Percentiles rank a stretch among this genome's conserved stretches.
phyloP scores from a whole-genome alignment of 2,329 filamentous ascomycete genomes.

The Fusarium sulawesiense region DNA sequence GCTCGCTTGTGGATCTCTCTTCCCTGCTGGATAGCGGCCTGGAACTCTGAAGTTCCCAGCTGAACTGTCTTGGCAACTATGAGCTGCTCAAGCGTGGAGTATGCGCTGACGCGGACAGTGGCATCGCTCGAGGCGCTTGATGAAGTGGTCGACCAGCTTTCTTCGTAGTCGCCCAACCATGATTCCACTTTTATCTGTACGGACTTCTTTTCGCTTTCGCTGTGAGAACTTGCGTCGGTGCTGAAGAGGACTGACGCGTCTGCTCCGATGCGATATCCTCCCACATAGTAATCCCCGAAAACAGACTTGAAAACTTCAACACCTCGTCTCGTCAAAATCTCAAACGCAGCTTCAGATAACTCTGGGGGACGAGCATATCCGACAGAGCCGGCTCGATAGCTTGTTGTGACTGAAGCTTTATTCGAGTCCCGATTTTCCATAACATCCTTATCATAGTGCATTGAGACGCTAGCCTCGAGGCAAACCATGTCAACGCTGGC shows the following conservation, averaged over 20 bases:
- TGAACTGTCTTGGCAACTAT: not conserved
- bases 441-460: not conserved
- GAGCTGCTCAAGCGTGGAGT: not conserved
- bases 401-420: constrained; percentile 3
- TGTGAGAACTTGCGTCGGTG: not conserved
- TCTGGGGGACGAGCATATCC: not conserved
- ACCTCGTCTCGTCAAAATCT: not conserved
- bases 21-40: not conserved
- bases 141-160: not conserved
- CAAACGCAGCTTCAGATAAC: not conserved
- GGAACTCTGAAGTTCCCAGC: not conserved
- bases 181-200: not conserved
- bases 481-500: not conserved
- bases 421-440: not conserved
- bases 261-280: not conserved
- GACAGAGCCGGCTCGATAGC: not conserved
- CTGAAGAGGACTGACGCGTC: not conserved
- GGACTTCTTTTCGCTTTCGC: not conserved
- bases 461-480: not conserved
- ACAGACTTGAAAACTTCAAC: not conserved
- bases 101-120: not conserved
- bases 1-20: not conserved
- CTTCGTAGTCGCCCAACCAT: not conserved
- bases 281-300: not conserved
- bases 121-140: not conserved